Evolutionary conservation across 495 filamentous ascomycete genomes (phyloP).

Genomic region (Hypoxylon perforatum): DNA sequence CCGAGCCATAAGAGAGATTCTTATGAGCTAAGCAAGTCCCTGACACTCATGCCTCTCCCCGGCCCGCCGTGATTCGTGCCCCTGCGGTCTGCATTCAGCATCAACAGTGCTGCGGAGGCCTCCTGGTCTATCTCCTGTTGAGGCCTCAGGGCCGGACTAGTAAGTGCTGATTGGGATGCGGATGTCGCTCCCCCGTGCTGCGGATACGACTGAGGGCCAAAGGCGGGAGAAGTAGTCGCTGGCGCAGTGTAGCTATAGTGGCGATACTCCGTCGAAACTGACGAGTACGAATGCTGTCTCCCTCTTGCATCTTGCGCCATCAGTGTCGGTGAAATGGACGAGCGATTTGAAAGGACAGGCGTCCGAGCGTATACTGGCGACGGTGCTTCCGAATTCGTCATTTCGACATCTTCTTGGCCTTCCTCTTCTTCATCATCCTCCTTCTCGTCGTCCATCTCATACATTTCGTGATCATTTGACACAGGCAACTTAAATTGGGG

Average conservation of each 20-base stretch:
- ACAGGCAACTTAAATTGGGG: conserved; percentile 37
- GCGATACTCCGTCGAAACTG: conserved; percentile 54
- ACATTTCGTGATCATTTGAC: conserved; percentile 38
- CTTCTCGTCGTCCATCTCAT: conserved; percentile 43
- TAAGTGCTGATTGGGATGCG: conserved; percentile 55
- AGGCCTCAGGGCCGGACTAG: conserved; percentile 61
- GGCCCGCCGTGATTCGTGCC: conserved; percentile 32
- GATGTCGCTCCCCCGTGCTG: conserved; percentile 43
- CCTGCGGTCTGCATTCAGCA: conserved; percentile 78
- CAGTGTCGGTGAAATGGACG: conserved; percentile 62
- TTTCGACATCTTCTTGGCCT: conserved; percentile 59
- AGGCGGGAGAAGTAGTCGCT: conserved; percentile 58
- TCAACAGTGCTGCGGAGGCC: conserved; percentile 80
- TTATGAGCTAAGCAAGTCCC: conserved; percentile 78
- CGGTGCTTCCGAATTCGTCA: conserved; percentile 53
- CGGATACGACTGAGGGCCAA: conserved; percentile 53
- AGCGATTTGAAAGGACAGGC: conserved; percentile 47
- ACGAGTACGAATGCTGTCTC: conserved; percentile 60
- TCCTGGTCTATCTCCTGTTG: conserved; percentile 74
- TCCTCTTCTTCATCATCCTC: conserved; percentile 37
- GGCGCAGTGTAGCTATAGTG: conserved; percentile 57
- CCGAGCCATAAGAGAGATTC: neutral
- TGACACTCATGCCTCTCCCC: conserved; percentile 77
- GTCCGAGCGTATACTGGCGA: conserved; percentile 50
- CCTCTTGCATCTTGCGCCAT: conserved; percentile 52